phyloP scores from a whole-genome alignment of 2,329 filamentous ascomycete species.

The Cytospora leucostoma region DNA sequence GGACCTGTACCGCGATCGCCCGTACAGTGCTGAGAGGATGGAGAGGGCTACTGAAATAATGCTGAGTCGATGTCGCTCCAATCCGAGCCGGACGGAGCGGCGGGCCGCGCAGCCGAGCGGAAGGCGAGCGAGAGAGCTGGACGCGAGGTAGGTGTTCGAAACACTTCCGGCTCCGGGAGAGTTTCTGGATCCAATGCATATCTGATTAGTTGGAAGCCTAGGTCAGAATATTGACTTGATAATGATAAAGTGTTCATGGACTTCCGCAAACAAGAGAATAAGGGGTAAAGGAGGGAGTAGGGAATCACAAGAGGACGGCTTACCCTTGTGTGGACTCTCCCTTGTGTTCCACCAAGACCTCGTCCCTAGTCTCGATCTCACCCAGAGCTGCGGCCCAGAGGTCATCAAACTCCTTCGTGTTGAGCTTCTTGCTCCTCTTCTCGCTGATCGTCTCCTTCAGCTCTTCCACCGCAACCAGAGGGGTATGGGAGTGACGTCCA shows the following conservation, averaged over 20 bases:
- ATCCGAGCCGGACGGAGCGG: constrained; percentile 73
- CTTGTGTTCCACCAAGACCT: constrained; percentile 50
- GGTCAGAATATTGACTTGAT: constrained; percentile 38
- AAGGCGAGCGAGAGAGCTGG: constrained; percentile 88
- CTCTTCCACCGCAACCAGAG: constrained; percentile 66
- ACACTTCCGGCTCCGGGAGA: constrained; percentile 62
- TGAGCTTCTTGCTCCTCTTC: constrained; percentile 81
- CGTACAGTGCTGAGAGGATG: constrained; percentile 59
- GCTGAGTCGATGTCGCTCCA: constrained; percentile 86
- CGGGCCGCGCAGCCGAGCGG: constrained; percentile 80
- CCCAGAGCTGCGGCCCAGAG: constrained; percentile 75
- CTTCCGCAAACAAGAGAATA: constrained; percentile 23
- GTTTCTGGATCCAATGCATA: constrained; percentile 72
- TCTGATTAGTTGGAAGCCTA: constrained; percentile 77
- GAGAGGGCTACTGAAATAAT: constrained; percentile 66
- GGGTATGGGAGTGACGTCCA: constrained; percentile 59
- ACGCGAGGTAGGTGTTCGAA: constrained; percentile 68
- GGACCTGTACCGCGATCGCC: constrained; percentile 62
- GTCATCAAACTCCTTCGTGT: constrained; percentile 86
- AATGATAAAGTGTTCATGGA: constrained; percentile 35
- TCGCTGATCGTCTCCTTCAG: constrained; percentile 75
- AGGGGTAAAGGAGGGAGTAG: neutral
- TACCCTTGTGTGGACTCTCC: constrained; percentile 47
- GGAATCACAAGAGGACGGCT: constrained; percentile 42
- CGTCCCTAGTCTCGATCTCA: constrained; percentile 66